Conservation (phyloP, 768 basidiomycete species). For the Leccinum obscurum region DNA sequence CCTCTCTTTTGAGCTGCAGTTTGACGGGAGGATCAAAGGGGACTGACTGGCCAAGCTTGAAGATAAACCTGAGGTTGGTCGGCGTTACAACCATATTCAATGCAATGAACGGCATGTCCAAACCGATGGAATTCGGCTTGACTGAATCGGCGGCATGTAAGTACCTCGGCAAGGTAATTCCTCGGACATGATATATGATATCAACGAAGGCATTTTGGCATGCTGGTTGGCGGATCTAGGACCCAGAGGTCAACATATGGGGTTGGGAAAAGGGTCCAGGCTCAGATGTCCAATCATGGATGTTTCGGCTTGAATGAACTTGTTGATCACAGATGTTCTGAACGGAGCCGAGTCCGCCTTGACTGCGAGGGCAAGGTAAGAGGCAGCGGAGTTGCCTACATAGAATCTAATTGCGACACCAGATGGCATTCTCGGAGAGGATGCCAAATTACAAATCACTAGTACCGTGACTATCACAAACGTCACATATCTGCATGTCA, state of each 20-base stretch:
- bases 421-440: too few relatives aligned
- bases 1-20: not conserved
- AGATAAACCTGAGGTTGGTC: not conserved
- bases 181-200: not conserved
- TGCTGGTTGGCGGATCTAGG: not conserved
- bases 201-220: not conserved
- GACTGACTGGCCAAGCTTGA: not conserved
- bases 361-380: not conserved
- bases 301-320: not conserved
- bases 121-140: conserved; percentile 18
- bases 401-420: too few relatives aligned
- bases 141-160: not conserved
- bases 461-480: too few relatives aligned
- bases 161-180: not conserved
- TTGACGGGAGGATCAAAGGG: not conserved
- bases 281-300: not conserved
- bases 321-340: not conserved
- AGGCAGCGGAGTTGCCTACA: not conserved
- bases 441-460: too few relatives aligned
- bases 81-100: not conserved
- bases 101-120: not conserved
- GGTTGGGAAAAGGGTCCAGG: not conserved
- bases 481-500: too few relatives aligned
- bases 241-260: not conserved
- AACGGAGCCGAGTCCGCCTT: not conserved